Evolutionary conservation across 2,329 filamentous ascomycete species (phyloP), one percentile per base, ranked within the genome.

Genomic region (Ophiostoma piceae): DNA sequence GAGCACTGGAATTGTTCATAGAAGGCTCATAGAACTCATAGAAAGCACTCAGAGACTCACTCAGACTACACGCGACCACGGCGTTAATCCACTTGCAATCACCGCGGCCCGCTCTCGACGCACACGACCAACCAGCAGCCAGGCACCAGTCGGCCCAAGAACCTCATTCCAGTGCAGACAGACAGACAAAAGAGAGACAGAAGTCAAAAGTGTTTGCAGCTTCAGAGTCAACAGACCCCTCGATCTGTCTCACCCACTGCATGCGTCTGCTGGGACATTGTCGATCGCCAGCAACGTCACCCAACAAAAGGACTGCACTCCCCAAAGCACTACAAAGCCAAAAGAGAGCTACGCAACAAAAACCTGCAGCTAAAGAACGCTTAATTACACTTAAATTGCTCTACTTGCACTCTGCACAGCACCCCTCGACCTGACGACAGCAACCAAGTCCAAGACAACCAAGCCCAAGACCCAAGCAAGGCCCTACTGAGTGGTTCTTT

Each of bases 361-460:
- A 57, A 57, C 51, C 22, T 57, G 51, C 22, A 57, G 51, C 51
- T 57, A 26, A 26, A 57, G 5, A 12, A 26, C n/a, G 26, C 51
- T 57, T 22, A 57, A 57, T 57, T 57, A 57, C n/a, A 57, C 51
- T 26, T 57, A 26, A 57, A 26, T 57, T 57, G 16, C 51, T 57
- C 51, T 57, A 22, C 51, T 5, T 35, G 35, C 5, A 35, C 35
- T 35, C 5, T 35, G 8, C 35, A 35, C 35, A 35, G 39, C 51
- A 22, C 51, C 51, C 51, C 22, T 57, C 51, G n/a, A 57, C 51
- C 51, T 14, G 22, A 57, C 51, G 43, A 47, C 5, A 41, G 39
- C 39, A 41, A 14, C 41, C 41, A 19, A 41, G 39, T 12, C 39
- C 39, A 41, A 41, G 39, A 12, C 39, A 41, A 41, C 41, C 41